phyloP scores from a whole-genome alignment of 768 basidiomycete species.

The Boletus pseudo-olivaceus region DNA sequence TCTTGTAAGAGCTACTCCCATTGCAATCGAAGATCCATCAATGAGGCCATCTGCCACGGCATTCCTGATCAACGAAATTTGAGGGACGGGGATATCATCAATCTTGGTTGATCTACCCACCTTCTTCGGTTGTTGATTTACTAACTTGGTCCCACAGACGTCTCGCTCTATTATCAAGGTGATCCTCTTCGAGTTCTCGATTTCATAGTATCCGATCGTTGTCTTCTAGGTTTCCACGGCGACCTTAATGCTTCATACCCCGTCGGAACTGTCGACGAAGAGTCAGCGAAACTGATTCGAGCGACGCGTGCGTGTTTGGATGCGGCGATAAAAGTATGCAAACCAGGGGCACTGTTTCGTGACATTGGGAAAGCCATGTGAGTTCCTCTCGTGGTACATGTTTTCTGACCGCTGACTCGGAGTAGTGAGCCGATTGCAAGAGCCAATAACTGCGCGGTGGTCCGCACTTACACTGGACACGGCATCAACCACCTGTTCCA shows the following conservation, averaged over 20 bases:
- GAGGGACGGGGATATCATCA: constrained; percentile 93
- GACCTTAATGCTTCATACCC: constrained; percentile 95
- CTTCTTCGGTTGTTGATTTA: constrained; percentile 7
- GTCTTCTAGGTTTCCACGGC: constrained; percentile 70
- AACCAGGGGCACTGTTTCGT: constrained; percentile 87
- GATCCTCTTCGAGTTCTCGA: constrained; percentile 9
- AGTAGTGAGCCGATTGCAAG: constrained; percentile 80
- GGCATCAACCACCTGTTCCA: constrained; percentile 90
- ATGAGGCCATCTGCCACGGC: constrained; percentile 97
- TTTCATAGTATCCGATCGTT: neutral
- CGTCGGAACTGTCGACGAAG: constrained; percentile 80
- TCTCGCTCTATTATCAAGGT: constrained; percentile 80
- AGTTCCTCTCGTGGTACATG: constrained; percentile 29
- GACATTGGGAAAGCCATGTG: constrained; percentile 87
- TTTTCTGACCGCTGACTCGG: constrained; percentile 10
- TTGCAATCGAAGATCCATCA: constrained; percentile 61
- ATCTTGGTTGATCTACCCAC: constrained; percentile 61
- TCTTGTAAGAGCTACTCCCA: neutral
- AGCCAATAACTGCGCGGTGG: constrained; percentile 82
- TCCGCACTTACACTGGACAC: constrained; percentile 89
- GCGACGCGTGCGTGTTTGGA: constrained; percentile 82
- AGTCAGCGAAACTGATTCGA: constrained; percentile 76
- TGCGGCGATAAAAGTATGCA: constrained; percentile 88
- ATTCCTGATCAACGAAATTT: constrained; percentile 85
- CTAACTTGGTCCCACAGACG: constrained; percentile 46